Evolutionary conservation across 2,329 filamentous ascomycete species (phyloP), one percentile per base, ranked within the genome.

Genomic region (Talaromyces rugulosus): DNA sequence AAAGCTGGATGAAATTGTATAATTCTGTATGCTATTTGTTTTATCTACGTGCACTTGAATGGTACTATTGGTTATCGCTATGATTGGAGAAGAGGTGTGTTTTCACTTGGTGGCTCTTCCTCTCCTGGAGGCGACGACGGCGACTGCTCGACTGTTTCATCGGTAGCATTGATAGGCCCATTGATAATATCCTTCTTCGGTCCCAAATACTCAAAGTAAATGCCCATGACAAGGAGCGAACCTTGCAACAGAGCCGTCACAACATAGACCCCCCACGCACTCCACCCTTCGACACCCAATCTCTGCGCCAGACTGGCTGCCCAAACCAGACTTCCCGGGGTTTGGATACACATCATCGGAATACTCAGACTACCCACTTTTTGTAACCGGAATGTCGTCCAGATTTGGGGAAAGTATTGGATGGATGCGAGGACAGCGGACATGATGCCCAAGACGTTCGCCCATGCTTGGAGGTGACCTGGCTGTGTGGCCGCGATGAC

Each of bases 301-400:
- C 95, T 85, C 7, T 85, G 86, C 57, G 89, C 92, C 51, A 99
- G 79, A 73, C 92, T 97, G 12, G 84, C 88, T 0, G 94, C 92
- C 78, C 96, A 98, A 6, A 99, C 79, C 68, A 96, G 88, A 63
- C 92, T 92, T 0, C 95, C 95, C 0, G 95, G 95, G 0, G 94
- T 97, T 75, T 99, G 95, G 36, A 99, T 96, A 73, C 90, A 90
- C 93, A 99, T 98, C 89, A 97, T 98, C 4, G 92, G 89, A 61
- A 99, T 95, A 71, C 92, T 96, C 69, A 99, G 79, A 74, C 92
- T 96, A 60, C 92, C 92, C 1, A 96, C 89, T 69, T 93, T 89
- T 72, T 94, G 90, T 62, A 97, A 81, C 58, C 82, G 85, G 78
- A 91, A 96, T 0, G 95, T 99, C 58, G 90, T 97, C 79, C 88